These are phyloP conservation scores for Aureobasidium sp. DNA, from an alignment of 2,329 filamentous ascomycete species.

Conservation along the genomic window DNA sequence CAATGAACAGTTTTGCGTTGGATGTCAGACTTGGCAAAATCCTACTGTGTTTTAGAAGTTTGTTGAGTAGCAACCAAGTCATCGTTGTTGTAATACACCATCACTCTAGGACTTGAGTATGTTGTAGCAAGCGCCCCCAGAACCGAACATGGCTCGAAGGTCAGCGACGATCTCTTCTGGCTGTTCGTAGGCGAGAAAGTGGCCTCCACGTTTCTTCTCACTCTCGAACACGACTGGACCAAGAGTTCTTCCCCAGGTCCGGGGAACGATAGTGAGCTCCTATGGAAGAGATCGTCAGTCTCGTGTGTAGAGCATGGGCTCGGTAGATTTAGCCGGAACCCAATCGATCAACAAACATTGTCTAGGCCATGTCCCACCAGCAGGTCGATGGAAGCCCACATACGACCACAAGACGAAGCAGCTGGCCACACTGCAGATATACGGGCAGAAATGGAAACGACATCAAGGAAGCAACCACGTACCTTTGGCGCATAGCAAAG, in stretches of 20 bases:
- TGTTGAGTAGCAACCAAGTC: not conserved
- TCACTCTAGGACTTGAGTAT: conserved; percentile 4
- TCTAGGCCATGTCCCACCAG: not conserved
- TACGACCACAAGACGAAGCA: not conserved
- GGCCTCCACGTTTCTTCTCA: conserved; percentile 42
- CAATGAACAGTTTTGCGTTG: not conserved
- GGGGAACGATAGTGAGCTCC: conserved; percentile 48
- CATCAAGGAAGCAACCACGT: not conserved
- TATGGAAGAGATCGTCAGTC: not conserved
- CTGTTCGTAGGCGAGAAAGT: conserved; percentile 51
- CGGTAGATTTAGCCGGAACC: not conserved
- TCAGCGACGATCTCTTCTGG: conserved; percentile 44
- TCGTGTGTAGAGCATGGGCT: not conserved
- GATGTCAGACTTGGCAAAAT: not conserved
- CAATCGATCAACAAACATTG: no score
- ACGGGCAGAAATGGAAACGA: no score
- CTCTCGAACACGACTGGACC: conserved; percentile 50
- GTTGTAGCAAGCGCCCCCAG: conserved; percentile 24
- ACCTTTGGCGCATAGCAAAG: conserved; percentile 46
- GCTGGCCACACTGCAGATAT: not conserved
- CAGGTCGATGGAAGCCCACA: not conserved
- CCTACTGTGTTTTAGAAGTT: not conserved
- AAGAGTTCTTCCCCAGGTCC: conserved; percentile 48
- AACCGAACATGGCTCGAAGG: conserved; percentile 48
- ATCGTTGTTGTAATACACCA: not conserved